These are phyloP conservation scores for Haplosporangium sp. DNA, from an alignment of 371 early-diverging fungal genomes.

Conservation along the genomic window DNA sequence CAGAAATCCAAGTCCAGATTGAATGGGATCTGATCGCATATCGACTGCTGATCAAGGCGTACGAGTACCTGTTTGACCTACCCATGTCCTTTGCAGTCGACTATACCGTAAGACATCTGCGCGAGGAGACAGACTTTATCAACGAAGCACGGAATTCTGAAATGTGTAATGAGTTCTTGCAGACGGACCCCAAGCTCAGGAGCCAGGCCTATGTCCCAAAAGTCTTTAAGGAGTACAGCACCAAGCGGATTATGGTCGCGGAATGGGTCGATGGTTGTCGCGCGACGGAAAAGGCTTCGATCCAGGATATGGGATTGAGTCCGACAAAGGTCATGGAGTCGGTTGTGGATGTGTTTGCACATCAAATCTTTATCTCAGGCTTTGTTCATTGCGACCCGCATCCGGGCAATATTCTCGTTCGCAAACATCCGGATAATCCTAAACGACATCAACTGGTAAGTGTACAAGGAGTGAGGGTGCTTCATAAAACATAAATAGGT, in stretches of 20 bases:
- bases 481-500: too few species aligned
- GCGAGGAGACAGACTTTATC: slow-evolving; percentile 89
- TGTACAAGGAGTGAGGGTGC: background rate
- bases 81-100: slow-evolving; percentile 86
- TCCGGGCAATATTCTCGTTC: slow-evolving; percentile 88
- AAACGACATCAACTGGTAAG: slow-evolving; percentile 59
- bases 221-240: slow-evolving; percentile 80
- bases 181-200: slow-evolving; percentile 64
- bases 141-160: slow-evolving; percentile 88
- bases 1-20: slow-evolving; percentile 85
- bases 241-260: slow-evolving; percentile 79
- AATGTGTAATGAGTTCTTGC: slow-evolving; percentile 64
- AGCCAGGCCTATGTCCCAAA: slow-evolving; percentile 80
- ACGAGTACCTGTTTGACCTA: slow-evolving; percentile 86
- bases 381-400: slow-evolving; percentile 94
- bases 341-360: slow-evolving; percentile 86
- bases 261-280: slow-evolving; percentile 90
- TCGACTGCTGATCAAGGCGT: slow-evolving; percentile 63
- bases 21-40: slow-evolving; percentile 85
- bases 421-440: slow-evolving; percentile 71
- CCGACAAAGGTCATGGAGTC: slow-evolving; percentile 75
- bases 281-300: slow-evolving; percentile 65
- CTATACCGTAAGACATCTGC: slow-evolving; percentile 80
- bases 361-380: slow-evolving; percentile 89
- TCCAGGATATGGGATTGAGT: slow-evolving; percentile 57